Evolutionary conservation across 805 yeast species (phyloP), one percentile per base, ranked within the genome.

Genomic region (Ogataea angusta): DNA sequence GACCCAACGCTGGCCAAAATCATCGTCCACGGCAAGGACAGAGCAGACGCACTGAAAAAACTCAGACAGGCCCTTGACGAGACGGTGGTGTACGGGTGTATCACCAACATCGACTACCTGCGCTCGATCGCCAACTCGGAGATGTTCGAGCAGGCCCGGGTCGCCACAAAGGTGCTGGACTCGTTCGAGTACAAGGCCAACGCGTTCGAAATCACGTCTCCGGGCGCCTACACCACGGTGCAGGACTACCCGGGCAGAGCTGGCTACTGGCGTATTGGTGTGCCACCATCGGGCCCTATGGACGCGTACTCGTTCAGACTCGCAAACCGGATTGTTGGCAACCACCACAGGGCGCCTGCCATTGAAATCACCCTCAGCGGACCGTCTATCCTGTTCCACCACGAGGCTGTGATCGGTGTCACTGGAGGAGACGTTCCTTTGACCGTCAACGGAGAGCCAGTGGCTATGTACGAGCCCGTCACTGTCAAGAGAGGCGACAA

Each of bases 271-370:
- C 80, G 85, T 58, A 76, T 85, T 52, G 99, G 99, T 62, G 98
- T 91, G 41, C 99, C 99, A 18, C 98, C 98, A 6, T 87, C 96
- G 29, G 99, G 99, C 33, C 96, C 98, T 45, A 93, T 91, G 98
- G 99, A 91, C 66, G 77, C 81, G 46, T 90, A 82, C 56, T 81
- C 97, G 4, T 90, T 90, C 70, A 75, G 96, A 55, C 62, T 87
- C 47, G 96, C 96, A 15, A 91, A 91, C 69, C 71, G 85, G 59
- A 79, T 87, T 56, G 98, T 91, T 32, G 98, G 97, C 45, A 93
- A 91, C 64, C 76, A 82, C 51, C 66, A 71, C 48, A 68, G 73
- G 32, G 84, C 96, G 9, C 96, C 98, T 5, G 96, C 95, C 25
- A 73, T 91, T 58, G 99, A 91, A 66, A 71, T 86, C 43, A 93